Base-by-base conservation (phyloP, 2,329 filamentous ascomycete genomes). In the Seiridium unicorne region DNA sequence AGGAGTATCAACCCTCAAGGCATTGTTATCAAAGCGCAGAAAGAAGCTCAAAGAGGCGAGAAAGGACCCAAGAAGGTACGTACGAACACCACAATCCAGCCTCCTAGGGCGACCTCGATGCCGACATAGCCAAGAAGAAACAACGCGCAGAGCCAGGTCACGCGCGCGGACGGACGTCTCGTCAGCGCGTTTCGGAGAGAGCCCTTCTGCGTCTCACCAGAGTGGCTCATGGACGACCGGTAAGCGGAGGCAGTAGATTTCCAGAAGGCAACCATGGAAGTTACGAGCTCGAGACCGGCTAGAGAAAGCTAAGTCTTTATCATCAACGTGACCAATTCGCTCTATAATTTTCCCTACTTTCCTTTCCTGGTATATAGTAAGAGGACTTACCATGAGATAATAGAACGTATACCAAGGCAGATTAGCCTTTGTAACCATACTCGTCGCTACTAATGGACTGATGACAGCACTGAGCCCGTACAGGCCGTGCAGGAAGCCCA, bases 111-210 rank as follows among this genome's bases (percentile, higher is more conserved):
- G 49, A 91, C 89, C 72, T 95, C 91, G 1, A 87, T 80, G 6
- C 92, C 91, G 0, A 93, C 88, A 68, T 94, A 94, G 38, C 85
- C 84, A 9, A 95, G 82, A 31, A 94, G 77, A 73, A 94, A 95
- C 1, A 89, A 63, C 0, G 90, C 81, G 63, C 84, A 85, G n/a
- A 90, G 76, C 89, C 89, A 92, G 1, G 88, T 87, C 0, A 89
- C 81, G 51, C 78, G 79, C 13, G 78, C 77, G 5, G 72, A 71
- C 0, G 77, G 78, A 61, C 68, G 69, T 60, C 74, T 74, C 47
- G 80, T 70, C 0, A 88, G 75, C 0, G 74, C 75, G 44, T 69
- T 70, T 46, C 66, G 73, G 49, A 76, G 71, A 13, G 68, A 66
- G 60, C 70, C 59, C 55, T 66, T 9, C 78, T 72, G 35, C 55